Percentiles rank a stretch among this genome's conserved stretches.
phyloP scores from a whole-genome alignment of 2,329 filamentous ascomycete genomes.

The Myriosclerotinia curreyana region DNA sequence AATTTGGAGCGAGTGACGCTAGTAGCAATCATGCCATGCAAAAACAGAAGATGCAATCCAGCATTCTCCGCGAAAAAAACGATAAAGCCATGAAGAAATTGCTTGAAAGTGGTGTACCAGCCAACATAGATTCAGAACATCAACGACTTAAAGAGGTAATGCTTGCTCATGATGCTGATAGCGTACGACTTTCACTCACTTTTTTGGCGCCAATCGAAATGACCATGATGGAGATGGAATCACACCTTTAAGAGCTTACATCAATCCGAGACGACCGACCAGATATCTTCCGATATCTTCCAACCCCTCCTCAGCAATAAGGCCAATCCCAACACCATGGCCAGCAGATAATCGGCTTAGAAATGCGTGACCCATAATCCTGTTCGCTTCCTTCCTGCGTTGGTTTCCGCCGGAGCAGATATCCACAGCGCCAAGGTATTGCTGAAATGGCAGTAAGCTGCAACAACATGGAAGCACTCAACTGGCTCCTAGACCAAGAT shows the following conservation, averaged over 20 bases:
- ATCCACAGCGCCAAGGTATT: constrained; percentile 59
- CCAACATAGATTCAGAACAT: constrained; percentile 48
- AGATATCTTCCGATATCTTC: constrained; percentile 63
- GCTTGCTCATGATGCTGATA: constrained; percentile 50
- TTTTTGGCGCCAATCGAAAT: constrained; percentile 59
- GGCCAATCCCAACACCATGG: constrained; percentile 52
- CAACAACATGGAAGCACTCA: constrained; percentile 59
- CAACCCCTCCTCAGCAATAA: constrained; percentile 53
- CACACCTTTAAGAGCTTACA: constrained; percentile 53
- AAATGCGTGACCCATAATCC: constrained; percentile 67
- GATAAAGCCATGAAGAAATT: constrained; percentile 56
- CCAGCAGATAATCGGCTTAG: constrained; percentile 63
- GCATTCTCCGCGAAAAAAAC: constrained; percentile 53
- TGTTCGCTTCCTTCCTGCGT: constrained; percentile 55
- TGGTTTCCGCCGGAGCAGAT: constrained; percentile 60
- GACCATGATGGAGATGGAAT: constrained; percentile 47
- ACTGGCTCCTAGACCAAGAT: constrained; percentile 58
- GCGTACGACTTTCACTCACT: constrained; percentile 52
- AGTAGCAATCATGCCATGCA: constrained; percentile 15
- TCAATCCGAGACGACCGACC: constrained; percentile 63
- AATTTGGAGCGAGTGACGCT: background rate
- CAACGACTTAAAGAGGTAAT: constrained; percentile 53
- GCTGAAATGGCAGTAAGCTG: constrained; percentile 60
- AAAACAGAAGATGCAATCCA: constrained; percentile 25
- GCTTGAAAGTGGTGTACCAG: constrained; percentile 55